Percentiles rank a stretch among this genome's conserved stretches.
These are phyloP conservation scores for Arbutus unedo DNA, from an alignment of 148 eudicot genomes.

Conservation along the genomic window DNA sequence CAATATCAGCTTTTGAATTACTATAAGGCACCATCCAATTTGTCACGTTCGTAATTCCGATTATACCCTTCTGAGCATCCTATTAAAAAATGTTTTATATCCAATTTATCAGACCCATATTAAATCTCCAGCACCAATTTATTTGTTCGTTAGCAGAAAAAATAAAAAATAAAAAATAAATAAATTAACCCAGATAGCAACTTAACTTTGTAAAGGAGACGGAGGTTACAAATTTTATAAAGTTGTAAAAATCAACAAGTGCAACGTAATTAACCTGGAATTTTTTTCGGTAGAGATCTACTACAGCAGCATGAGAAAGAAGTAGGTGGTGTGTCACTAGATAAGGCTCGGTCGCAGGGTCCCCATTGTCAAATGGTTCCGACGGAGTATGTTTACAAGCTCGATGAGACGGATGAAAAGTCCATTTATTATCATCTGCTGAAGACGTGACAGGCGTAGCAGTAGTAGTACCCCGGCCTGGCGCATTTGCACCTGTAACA, in stretches of 20 bases:
- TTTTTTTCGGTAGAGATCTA: slow-evolving; percentile 28
- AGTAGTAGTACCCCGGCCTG: slow-evolving; percentile 29
- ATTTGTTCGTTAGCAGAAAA: too few species aligned
- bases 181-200: too few species aligned
- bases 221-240: too few species aligned
- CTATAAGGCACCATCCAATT: slow-evolving; percentile 44
- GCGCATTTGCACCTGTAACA: slow-evolving; percentile 26
- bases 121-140: neutral
- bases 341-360: slow-evolving; percentile 42
- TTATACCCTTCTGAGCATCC: slow-evolving; percentile 46
- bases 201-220: too few species aligned
- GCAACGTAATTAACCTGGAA: slow-evolving; percentile 38
- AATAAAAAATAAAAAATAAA: too few species aligned
- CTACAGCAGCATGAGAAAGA: slow-evolving; percentile 53
- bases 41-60: slow-evolving; percentile 44
- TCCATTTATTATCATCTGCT: neutral
- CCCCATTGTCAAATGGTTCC: slow-evolving; percentile 26
- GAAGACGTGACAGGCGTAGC: neutral
- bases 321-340: slow-evolving; percentile 42
- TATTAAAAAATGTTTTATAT: neutral
- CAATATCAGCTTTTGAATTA: slow-evolving; percentile 4
- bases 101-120: neutral
- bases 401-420: neutral
- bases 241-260: too few species aligned
- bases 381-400: neutral